Conservation (phyloP, 1,284 basidiomycete genomes). For the Trichosporon asahii region DNA sequence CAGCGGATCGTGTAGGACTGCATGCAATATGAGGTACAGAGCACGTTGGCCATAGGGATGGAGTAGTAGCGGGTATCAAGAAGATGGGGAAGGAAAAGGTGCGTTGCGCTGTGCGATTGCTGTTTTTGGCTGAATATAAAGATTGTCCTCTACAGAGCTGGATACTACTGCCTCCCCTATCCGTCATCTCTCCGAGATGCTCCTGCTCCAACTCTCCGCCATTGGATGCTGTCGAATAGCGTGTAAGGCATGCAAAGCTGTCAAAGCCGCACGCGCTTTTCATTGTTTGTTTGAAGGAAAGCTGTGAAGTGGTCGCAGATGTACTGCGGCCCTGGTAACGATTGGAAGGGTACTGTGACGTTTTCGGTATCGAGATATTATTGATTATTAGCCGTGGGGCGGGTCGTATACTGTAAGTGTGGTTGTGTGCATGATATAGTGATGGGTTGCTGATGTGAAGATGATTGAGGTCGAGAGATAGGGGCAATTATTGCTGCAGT, state of each 20-base stretch:
- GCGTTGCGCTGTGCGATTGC: neutral
- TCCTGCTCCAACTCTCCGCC: neutral
- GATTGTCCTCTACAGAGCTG: neutral
- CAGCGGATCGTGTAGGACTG: neutral
- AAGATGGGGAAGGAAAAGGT: neutral
- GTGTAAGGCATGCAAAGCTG: neutral
- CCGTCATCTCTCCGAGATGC: neutral
- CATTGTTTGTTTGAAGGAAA: neutral
- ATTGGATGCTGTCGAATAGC: neutral
- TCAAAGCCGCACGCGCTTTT: neutral
- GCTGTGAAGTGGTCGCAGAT: neutral
- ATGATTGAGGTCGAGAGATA: neutral
- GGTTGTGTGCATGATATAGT: neutral
- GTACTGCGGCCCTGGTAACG: neutral
- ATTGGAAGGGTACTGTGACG: slow-evolving; percentile 1
- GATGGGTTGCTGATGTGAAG: neutral
- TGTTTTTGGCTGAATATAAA: neutral
- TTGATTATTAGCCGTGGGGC: slow-evolving; percentile 2
- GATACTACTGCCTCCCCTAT: neutral
- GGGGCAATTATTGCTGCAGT: neutral
- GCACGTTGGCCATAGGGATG: slow-evolving; percentile 10
- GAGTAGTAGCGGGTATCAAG: neutral
- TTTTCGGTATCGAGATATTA: slow-evolving; percentile 1
- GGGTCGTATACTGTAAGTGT: neutral
- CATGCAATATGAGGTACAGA: slow-evolving; percentile 10